Conservation (phyloP, 179 eudicot species). For the Camellia oleifera region DNA sequence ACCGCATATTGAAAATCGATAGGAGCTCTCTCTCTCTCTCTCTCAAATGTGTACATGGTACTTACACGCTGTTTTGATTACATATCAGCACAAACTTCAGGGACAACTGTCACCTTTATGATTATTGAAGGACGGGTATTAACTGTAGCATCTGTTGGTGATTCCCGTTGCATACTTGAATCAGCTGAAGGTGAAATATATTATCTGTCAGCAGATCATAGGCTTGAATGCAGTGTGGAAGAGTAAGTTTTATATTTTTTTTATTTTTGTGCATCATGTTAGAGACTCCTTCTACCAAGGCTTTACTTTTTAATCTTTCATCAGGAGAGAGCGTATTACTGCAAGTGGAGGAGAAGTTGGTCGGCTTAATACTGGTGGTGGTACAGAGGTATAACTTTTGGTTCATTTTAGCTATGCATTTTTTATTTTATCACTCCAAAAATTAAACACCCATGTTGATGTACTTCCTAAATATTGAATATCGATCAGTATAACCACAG, state of each 20-base stretch:
- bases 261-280: neutral
- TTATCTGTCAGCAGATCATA: slow-evolving; percentile 91
- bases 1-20: neutral
- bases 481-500: neutral
- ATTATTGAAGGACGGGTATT: slow-evolving; percentile 88
- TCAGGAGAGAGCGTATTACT: slow-evolving; percentile 87
- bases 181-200: slow-evolving; percentile 81
- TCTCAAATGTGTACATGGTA: neutral
- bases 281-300: slow-evolving; percentile 2
- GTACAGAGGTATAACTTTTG: slow-evolving; percentile 64
- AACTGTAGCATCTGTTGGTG: slow-evolving; percentile 97
- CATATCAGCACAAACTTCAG: slow-evolving; percentile 75
- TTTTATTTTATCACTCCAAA: no score
- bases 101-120: slow-evolving; percentile 91
- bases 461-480: neutral
- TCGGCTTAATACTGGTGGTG: slow-evolving; percentile 94
- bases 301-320: slow-evolving; percentile 11
- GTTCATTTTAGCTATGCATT: slow-evolving; percentile 4
- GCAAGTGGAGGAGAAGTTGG: slow-evolving; percentile 99
- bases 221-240: slow-evolving; percentile 79
- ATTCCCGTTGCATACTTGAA: slow-evolving; percentile 88
- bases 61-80: slow-evolving; percentile 11
- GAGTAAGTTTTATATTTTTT: slow-evolving; percentile 53
- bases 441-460: neutral
- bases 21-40: neutral